phyloP scores from a whole-genome alignment of 1,284 basidiomycete species.

The Porodaedalea pini region DNA sequence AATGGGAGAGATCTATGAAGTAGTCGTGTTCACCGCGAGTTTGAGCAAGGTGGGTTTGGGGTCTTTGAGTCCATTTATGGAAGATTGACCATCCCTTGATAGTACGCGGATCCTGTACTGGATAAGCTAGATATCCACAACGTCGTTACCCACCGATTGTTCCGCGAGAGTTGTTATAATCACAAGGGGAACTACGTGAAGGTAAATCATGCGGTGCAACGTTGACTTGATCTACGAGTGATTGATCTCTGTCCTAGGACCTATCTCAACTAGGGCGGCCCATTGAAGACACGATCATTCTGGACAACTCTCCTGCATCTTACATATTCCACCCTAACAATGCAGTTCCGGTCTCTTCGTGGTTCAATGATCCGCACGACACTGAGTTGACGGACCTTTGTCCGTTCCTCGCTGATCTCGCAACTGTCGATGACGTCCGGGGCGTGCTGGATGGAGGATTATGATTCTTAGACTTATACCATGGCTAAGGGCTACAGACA shows the following conservation, averaged over 20 bases:
- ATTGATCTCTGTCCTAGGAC: slow-evolving; percentile 54
- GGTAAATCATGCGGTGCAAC: slow-evolving; percentile 39
- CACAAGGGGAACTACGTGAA: slow-evolving; percentile 99
- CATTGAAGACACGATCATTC: slow-evolving; percentile 91
- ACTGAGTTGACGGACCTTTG: slow-evolving; percentile 94
- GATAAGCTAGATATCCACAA: slow-evolving; percentile 94
- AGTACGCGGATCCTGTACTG: slow-evolving; percentile 98
- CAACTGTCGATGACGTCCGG: slow-evolving; percentile 84
- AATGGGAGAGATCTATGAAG: slow-evolving; percentile 98
- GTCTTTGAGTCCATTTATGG: slow-evolving; percentile 17
- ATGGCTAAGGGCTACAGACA: not conserved
- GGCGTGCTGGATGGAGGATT: slow-evolving; percentile 86
- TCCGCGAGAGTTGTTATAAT: slow-evolving; percentile 98
- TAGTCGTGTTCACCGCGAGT: slow-evolving; percentile 98
- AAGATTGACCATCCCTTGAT: slow-evolving; percentile 17
- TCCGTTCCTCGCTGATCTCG: slow-evolving; percentile 89
- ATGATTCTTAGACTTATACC: slow-evolving; percentile 31
- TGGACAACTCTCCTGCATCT: slow-evolving; percentile 98
- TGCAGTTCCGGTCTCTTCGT: slow-evolving; percentile 96
- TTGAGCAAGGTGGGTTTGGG: slow-evolving; percentile 76
- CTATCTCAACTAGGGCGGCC: slow-evolving; percentile 93
- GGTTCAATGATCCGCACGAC: slow-evolving; percentile 99
- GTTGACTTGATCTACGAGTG: slow-evolving; percentile 16
- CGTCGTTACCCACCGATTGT: slow-evolving; percentile 92
- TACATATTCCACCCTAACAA: slow-evolving; percentile 99